These are phyloP conservation scores for Zelopaecilomyces penicillatus DNA, from an alignment of 2,329 filamentous ascomycete species.

Conservation along the genomic window DNA sequence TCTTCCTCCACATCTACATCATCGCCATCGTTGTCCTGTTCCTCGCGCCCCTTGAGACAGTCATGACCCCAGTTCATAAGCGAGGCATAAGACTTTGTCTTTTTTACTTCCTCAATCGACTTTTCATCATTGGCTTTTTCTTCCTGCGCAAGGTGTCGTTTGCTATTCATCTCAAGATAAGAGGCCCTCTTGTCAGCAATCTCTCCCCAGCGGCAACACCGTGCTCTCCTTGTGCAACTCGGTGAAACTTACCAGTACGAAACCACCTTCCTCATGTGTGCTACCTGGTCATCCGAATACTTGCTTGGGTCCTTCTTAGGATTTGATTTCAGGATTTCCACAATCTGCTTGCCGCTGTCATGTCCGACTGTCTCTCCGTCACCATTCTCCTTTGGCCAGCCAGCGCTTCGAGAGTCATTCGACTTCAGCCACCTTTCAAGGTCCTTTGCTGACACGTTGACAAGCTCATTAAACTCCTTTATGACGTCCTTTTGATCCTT, in stretches of 20 bases:
- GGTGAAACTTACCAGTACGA: constrained; percentile 42
- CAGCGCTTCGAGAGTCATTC: constrained; percentile 48
- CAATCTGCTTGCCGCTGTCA: constrained; percentile 54
- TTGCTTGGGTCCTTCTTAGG: constrained; percentile 46
- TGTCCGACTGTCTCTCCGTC: constrained; percentile 56
- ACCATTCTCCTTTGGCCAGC: constrained; percentile 50
- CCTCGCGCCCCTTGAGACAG: constrained; percentile 32
- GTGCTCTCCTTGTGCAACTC: not conserved
- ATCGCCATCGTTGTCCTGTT: constrained; percentile 5
- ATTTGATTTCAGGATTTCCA: constrained; percentile 54
- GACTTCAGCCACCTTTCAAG: constrained; percentile 54
- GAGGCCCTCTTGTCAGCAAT: not conserved
- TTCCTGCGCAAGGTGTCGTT: constrained; percentile 59
- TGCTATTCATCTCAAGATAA: constrained; percentile 23
- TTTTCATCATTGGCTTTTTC: constrained; percentile 48
- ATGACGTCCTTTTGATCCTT: constrained; percentile 22
- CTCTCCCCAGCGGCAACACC: not conserved
- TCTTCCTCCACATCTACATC: constrained; percentile 8
- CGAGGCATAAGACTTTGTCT: constrained; percentile 47
- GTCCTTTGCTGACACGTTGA: constrained; percentile 57
- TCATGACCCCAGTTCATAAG: constrained; percentile 57
- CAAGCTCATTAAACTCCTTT: constrained; percentile 56
- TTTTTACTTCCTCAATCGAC: constrained; percentile 32
- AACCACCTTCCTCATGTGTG: constrained; percentile 56
- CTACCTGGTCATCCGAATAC: constrained; percentile 47